These are phyloP conservation scores for Pilaira anomala DNA, from an alignment of 192 early-diverging fungal genomes.

Conservation along the genomic window DNA sequence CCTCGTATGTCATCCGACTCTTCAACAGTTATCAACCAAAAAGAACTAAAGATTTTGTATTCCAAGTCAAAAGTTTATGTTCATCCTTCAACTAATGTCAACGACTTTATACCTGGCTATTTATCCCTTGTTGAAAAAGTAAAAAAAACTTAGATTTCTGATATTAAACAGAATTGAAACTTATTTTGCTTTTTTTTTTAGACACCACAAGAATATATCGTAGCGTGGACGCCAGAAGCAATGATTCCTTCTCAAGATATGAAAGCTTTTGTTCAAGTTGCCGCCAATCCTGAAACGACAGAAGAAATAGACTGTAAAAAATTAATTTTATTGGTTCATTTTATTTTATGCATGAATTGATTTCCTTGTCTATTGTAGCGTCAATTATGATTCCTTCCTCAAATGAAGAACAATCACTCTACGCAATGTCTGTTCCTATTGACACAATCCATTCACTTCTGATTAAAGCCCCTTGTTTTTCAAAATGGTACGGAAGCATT, in stretches of 20 bases:
- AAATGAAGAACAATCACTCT: conserved; percentile 40
- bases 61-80: conserved; percentile 72
- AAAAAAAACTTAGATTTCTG: background rate
- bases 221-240: conserved; percentile 73
- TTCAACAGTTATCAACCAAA: background rate
- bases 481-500: conserved; percentile 65
- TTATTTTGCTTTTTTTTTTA: background rate
- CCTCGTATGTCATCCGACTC: background rate
- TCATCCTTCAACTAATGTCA: conserved; percentile 57
- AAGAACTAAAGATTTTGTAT: conserved; percentile 48
- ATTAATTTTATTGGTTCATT: background rate
- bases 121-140: conserved; percentile 62
- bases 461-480: conserved; percentile 63
- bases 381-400: conserved; percentile 14
- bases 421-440: conserved; percentile 61
- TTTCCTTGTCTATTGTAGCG: background rate
- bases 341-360: background rate
- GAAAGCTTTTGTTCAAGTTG: conserved; percentile 61
- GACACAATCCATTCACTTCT: conserved; percentile 58
- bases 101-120: conserved; percentile 65
- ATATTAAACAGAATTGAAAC: background rate
- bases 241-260: conserved; percentile 55
- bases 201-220: conserved; percentile 48
- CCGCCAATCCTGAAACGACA: conserved; percentile 45
- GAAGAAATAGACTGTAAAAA: conserved; percentile 8